phyloP scores from a whole-genome alignment of 208 protist genomes.

The Crithidia acanthocephali region DNA sequence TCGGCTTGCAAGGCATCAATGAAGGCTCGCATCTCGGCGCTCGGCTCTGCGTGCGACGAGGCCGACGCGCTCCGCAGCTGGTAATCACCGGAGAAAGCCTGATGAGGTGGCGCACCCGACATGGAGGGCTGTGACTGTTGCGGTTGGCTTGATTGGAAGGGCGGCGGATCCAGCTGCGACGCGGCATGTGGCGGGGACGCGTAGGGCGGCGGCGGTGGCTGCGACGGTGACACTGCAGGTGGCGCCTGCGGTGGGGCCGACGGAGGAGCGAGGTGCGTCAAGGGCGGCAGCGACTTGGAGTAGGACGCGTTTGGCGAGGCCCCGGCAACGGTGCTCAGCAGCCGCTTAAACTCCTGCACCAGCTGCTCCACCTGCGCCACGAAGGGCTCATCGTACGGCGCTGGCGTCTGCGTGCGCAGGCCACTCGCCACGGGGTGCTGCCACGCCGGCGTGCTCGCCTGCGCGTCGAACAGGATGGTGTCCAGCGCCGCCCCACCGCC shows the following conservation, averaged over 20 bases:
- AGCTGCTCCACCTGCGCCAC: constrained; percentile 35
- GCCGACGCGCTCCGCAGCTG: neutral
- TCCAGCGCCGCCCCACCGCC: constrained; percentile 64
- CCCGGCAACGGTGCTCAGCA: constrained; percentile 18
- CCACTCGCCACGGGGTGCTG: constrained; percentile 55
- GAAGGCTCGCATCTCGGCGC: neutral
- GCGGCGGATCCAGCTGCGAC: neutral
- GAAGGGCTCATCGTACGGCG: constrained; percentile 59
- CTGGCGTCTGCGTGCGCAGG: constrained; percentile 45
- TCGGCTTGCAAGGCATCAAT: constrained; percentile 26
- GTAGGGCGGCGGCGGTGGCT: constrained; percentile 3
- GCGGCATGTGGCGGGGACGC: neutral
- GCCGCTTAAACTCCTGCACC: constrained; percentile 33
- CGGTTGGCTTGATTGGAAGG: neutral
- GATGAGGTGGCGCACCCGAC: too few species aligned
- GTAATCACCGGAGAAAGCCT: too few species aligned
- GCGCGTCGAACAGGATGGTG: constrained; percentile 75
- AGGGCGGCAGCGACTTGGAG: constrained; percentile 3
- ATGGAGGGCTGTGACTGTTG: too few species aligned
- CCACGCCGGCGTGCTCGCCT: constrained; percentile 62
- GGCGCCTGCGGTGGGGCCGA: neutral
- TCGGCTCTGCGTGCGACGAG: neutral
- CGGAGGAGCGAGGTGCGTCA: neutral
- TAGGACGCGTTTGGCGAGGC: neutral
- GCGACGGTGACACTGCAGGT: neutral